Conservation (phyloP, 495 filamentous ascomycete species). For the Xylaria grammica region DNA sequence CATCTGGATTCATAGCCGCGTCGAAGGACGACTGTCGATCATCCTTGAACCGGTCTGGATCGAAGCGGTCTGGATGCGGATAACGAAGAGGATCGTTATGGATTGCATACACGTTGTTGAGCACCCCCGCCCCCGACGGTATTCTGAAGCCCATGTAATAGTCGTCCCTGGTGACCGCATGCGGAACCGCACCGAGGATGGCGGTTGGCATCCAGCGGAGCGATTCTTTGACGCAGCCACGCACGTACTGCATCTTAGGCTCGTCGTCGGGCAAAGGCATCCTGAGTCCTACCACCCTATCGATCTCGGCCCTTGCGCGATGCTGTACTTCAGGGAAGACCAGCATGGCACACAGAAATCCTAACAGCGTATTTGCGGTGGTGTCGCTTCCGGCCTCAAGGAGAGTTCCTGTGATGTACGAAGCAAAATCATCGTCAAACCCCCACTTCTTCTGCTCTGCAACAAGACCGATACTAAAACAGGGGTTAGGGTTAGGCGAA, state of each 20-base stretch:
- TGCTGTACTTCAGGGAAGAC: slow-evolving; percentile 44
- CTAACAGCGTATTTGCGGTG: slow-evolving; percentile 36
- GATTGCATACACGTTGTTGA: neutral
- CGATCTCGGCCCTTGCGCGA: slow-evolving; percentile 32
- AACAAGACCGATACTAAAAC: slow-evolving; percentile 22
- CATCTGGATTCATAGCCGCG: too few species aligned
- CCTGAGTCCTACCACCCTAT: slow-evolving; percentile 39
- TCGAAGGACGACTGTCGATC: too few species aligned
- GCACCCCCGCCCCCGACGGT: slow-evolving; percentile 20
- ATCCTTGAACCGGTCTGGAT: too few species aligned
- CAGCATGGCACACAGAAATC: slow-evolving; percentile 53
- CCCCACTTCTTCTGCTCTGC: slow-evolving; percentile 44
- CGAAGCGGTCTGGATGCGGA: too few species aligned
- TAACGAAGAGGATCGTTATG: neutral
- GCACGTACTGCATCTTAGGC: slow-evolving; percentile 47
- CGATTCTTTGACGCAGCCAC: slow-evolving; percentile 46
- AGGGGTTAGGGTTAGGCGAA: neutral
- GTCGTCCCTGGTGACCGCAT: slow-evolving; percentile 42
- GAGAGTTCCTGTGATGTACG: slow-evolving; percentile 41
- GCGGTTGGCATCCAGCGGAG: slow-evolving; percentile 44
- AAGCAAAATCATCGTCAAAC: slow-evolving; percentile 43
- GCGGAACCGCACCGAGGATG: slow-evolving; percentile 38
- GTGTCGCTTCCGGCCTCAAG: slow-evolving; percentile 59
- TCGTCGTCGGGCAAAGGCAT: slow-evolving; percentile 45
- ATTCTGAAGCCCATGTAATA: slow-evolving; percentile 48